A percentile compares a stretch with the other conserved stretches of the same genome.
These are phyloP conservation scores for Selaginella tamariscina DNA, from an alignment of 75 land plant species.

Conservation along the genomic window DNA sequence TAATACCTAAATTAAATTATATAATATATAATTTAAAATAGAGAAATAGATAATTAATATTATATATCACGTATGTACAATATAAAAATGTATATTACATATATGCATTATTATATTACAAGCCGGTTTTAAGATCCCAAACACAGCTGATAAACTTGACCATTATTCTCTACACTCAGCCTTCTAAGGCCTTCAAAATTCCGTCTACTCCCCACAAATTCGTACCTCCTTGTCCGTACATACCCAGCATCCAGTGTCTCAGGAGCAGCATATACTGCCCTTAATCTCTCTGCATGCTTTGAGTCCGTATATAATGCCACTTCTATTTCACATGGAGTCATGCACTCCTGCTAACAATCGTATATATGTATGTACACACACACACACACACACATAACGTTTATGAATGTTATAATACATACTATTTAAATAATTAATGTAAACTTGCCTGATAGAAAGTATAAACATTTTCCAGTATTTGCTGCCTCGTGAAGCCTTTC, in stretches of 20 bases:
- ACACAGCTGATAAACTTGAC: conserved; percentile 69
- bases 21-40: too few relatives aligned
- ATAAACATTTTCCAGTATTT: conserved; percentile 66
- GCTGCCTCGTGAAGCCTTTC: conserved; percentile 61
- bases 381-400: too few relatives aligned
- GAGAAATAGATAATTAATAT: too few relatives aligned
- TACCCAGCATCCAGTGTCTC: conserved; percentile 20
- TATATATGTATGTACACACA: neutral
- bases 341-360: conserved; percentile 42
- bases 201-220: conserved; percentile 74
- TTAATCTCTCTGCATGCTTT: conserved; percentile 75
- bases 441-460: conserved; percentile 73
- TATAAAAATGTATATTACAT: too few relatives aligned
- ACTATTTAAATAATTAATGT: too few relatives aligned
- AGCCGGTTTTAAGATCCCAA: conserved; percentile 25
- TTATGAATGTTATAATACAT: too few relatives aligned
- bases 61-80: too few relatives aligned
- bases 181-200: conserved; percentile 83
- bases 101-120: conserved; percentile 1
- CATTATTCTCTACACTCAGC: conserved; percentile 51
- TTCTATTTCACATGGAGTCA: conserved; percentile 59
- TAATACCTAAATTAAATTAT: too few relatives aligned
- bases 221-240: conserved; percentile 36
- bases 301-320: conserved; percentile 84
- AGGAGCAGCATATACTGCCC: conserved; percentile 48